Conservation (phyloP, 371 early-diverging fungal genomes). For the Chytridium lagenaria region DNA sequence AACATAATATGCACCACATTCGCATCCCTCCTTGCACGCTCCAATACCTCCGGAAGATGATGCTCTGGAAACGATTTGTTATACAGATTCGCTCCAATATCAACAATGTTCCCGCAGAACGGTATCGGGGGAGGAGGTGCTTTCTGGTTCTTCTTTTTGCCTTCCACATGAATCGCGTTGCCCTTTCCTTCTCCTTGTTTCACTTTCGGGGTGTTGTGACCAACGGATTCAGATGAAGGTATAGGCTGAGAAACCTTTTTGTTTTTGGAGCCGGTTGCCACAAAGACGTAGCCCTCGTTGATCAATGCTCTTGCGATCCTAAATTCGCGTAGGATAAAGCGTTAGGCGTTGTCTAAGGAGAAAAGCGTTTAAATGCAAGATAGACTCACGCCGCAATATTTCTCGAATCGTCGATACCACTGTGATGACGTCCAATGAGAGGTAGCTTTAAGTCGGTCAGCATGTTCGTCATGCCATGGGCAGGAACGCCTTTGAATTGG, state of each 20-base stretch:
- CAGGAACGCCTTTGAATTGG: background rate
- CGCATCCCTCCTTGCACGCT: constrained; percentile 17
- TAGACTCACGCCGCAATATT: constrained; percentile 58
- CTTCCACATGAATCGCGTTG: background rate
- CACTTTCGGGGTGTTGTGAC: background rate
- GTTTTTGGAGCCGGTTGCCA: background rate
- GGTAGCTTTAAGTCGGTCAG: constrained; percentile 55
- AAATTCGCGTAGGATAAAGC: constrained; percentile 32
- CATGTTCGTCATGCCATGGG: constrained; percentile 57
- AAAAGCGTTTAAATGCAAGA: too few relatives aligned
- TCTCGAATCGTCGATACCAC: constrained; percentile 76
- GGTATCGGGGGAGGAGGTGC: constrained; percentile 34
- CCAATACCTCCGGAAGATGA: constrained; percentile 23
- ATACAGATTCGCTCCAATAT: constrained; percentile 50
- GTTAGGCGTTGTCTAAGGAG: too few relatives aligned
- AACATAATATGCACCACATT: constrained; percentile 36
- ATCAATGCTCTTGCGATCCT: constrained; percentile 54
- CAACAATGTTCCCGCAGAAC: constrained; percentile 37
- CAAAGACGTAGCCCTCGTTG: constrained; percentile 9
- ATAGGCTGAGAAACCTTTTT: background rate
- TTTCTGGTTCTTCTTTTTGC: constrained; percentile 7
- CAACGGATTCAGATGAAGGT: too few relatives aligned
- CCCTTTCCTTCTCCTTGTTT: background rate
- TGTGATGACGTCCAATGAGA: constrained; percentile 73
- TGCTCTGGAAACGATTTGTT: constrained; percentile 28